A percentile compares a stretch with the other conserved stretches of the same genome.
Conservation (phyloP, 257 asterid genomes). For the Coffea canephora region DNA sequence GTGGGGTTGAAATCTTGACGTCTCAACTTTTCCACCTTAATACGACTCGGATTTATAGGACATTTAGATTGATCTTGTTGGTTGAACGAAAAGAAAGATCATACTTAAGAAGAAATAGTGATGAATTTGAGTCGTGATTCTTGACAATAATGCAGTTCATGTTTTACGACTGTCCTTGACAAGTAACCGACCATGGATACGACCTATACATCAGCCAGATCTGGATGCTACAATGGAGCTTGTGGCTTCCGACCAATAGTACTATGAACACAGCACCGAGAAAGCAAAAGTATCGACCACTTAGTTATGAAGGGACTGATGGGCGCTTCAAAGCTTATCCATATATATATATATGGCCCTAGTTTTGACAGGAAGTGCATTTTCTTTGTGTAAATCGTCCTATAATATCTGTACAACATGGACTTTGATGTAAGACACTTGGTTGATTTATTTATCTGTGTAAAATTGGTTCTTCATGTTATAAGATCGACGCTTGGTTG, state of each 20-base stretch:
- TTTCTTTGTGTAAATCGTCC: not conserved
- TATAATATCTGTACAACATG: not conserved
- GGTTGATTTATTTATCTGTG: not conserved
- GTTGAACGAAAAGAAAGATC: too few relatives aligned
- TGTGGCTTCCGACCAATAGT: not conserved
- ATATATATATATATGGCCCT: not conserved
- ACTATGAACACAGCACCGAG: not conserved
- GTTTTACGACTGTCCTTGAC: not conserved
- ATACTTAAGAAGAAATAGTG: too few relatives aligned
- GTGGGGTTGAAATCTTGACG: too few relatives aligned
- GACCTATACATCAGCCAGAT: not conserved
- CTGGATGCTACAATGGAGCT: not conserved
- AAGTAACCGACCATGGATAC: not conserved
- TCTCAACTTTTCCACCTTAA: too few relatives aligned
- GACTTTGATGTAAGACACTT: not conserved
- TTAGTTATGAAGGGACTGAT: not conserved
- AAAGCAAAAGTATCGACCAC: too few relatives aligned
- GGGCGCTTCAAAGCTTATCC: not conserved
- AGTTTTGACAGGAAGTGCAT: not conserved
- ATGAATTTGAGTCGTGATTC: too few relatives aligned
- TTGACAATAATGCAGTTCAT: too few relatives aligned
- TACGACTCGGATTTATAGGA: too few relatives aligned
- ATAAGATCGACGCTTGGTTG: too few relatives aligned
- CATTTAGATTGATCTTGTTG: too few relatives aligned
- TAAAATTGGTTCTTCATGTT: too few relatives aligned